These are phyloP conservation scores for Apocynum venetum DNA, from an alignment of 257 asterid species.

Conservation along the genomic window DNA sequence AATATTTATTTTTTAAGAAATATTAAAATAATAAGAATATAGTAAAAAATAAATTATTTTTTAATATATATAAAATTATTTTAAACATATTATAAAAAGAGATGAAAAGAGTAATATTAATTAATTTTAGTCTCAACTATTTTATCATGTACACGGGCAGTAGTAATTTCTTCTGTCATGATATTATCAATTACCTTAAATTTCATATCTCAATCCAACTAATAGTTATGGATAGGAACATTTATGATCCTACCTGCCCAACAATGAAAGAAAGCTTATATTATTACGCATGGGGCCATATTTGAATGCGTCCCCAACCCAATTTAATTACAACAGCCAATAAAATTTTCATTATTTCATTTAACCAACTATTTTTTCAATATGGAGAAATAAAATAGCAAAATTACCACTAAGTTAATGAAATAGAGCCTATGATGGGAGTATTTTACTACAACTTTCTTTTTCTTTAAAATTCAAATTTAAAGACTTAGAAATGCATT, in stretches of 20 bases:
- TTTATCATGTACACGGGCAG: too few species aligned
- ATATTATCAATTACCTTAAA: neutral
- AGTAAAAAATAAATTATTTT: too few species aligned
- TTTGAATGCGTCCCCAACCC: neutral
- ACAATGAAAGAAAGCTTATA: neutral
- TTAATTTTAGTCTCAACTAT: too few species aligned
- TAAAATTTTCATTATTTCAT: neutral
- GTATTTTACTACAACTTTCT: neutral
- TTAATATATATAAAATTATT: too few species aligned
- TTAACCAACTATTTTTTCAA: neutral
- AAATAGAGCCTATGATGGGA: neutral
- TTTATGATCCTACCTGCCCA: neutral
- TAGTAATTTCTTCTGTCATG: neutral
- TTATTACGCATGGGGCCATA: neutral
- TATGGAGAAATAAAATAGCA: neutral
- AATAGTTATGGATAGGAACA: neutral
- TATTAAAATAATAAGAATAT: too few species aligned
- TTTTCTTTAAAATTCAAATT: neutral
- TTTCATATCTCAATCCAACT: neutral
- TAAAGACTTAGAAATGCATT: neutral
- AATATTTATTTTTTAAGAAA: too few species aligned
- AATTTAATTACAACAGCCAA: neutral
- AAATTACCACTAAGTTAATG: neutral
- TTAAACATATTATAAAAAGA: too few species aligned
- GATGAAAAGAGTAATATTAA: too few species aligned